Percentiles rank a stretch among this genome's conserved stretches.
Conservation (phyloP, 23 red algal species). For the Gracilariopsis chorda region DNA sequence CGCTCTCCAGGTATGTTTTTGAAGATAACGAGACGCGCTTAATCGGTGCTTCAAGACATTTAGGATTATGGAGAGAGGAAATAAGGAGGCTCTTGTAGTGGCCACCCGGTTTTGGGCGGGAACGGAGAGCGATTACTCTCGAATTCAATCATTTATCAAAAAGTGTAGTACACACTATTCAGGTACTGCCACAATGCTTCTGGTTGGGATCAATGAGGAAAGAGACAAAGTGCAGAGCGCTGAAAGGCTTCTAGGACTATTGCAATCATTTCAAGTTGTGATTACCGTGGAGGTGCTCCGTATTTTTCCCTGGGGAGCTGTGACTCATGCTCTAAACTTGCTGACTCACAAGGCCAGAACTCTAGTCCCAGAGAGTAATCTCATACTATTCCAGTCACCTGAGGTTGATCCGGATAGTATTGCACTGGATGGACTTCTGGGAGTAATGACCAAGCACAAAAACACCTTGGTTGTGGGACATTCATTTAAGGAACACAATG, state of each 20-base stretch:
- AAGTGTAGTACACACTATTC: background rate
- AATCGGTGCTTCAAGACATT: too few species aligned
- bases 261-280: background rate
- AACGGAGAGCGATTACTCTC: background rate
- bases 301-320: conserved; percentile 27
- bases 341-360: background rate
- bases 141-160: background rate
- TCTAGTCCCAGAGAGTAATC: background rate
- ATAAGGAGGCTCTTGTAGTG: background rate
- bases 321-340: conserved; percentile 39
- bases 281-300: background rate
- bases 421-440: background rate
- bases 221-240: background rate
- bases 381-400: conserved; percentile 27
- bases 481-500: background rate
- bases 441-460: background rate
- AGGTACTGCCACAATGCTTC: background rate
- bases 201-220: background rate
- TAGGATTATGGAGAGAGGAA: too few species aligned
- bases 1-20: too few species aligned
- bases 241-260: background rate
- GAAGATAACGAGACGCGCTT: too few species aligned
- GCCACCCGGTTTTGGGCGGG: conserved; percentile 38
- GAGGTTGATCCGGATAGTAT: background rate
- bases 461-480: conserved; percentile 17